Base-by-base conservation (phyloP, 148 eudicot genomes). In the Rhododendron mucronatum region DNA sequence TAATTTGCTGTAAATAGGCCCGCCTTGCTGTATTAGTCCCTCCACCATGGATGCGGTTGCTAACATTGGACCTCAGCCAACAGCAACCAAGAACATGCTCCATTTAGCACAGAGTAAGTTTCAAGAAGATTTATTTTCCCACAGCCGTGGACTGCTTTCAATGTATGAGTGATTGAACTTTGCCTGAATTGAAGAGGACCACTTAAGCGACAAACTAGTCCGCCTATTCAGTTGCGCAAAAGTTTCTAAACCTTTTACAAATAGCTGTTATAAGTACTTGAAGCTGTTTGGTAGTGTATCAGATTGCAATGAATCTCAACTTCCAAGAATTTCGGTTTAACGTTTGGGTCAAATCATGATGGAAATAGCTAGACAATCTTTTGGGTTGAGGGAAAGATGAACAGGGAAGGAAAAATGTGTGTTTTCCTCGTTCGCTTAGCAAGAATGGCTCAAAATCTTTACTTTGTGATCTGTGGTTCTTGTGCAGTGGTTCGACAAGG, bases 61-160 rank as follows among this genome's bases (percentile, higher is more conserved):
- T 23, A 85, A 88, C 55, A 90, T 89, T 81, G 93, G 91, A 86
- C 93, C 93, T 84, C 93, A 93, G 82, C 87, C 96, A 33, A 95
- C 96, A 35, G 84, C 98, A 23, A 93, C 94, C 78, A 95, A 92
- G 88, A 95, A 95, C 91, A 89, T 95, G 93, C 88, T 95, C 87
- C 98, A 95, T 90, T 76, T 95, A 77, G 92, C 95, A 45, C 98
- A 95, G 82, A 93, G 98, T 95, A 93, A 74, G 98, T 84, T 74
- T 74, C 78, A 15, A 16, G 21, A 77, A 44, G 30, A 77, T 77
- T 41, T 18, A 75, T 75, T 37, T 18, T 75, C 45, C 47, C 20
- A 18, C 12, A 73, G 15, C 30, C 1, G 12, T 14, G 48, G 79
- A 35, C 47, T 35, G 47, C 45, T 75, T 35, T 3, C 23, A 23